Evolutionary conservation across 805 yeast species (phyloP).

Genomic region (Zygotorulaspora florentina): DNA sequence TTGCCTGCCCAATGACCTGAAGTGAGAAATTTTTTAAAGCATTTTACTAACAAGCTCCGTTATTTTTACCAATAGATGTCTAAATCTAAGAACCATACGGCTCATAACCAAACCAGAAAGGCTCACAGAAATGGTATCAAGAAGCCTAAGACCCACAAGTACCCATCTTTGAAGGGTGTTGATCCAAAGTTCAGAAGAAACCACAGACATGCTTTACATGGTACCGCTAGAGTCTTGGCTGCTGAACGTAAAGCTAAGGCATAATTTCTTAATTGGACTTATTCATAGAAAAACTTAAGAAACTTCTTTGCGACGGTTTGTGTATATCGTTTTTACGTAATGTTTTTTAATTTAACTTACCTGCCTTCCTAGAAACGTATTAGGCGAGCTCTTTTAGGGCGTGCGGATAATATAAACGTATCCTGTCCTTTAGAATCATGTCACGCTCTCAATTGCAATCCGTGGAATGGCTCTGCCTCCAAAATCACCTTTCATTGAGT

Average conservation of each 20-base stretch:
- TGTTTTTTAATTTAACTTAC: background rate
- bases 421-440: too few species aligned
- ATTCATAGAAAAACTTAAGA: background rate
- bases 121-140: slow-evolving; percentile 99
- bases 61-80: slow-evolving; percentile 55
- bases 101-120: slow-evolving; percentile 99
- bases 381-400: too few species aligned
- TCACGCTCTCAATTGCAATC: too few species aligned
- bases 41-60: background rate
- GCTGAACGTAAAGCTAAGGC: slow-evolving; percentile 58
- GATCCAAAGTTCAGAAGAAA: slow-evolving; percentile 99
- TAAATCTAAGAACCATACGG: slow-evolving; percentile 99
- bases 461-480: too few species aligned
- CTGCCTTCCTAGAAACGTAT: too few species aligned
- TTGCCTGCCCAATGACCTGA: background rate
- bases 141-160: slow-evolving; percentile 97
- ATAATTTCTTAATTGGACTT: slow-evolving; percentile 14
- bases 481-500: too few species aligned
- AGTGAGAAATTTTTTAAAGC: background rate
- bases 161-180: slow-evolving; percentile 98
- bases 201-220: slow-evolving; percentile 99
- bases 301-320: background rate
- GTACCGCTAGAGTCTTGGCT: slow-evolving; percentile 92
- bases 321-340: slow-evolving; percentile 1
- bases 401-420: too few species aligned